Evolutionary conservation across 2,329 filamentous ascomycete genomes (phyloP), one percentile per base, ranked within the genome.

Genomic region (Aspergillus pseudoglaucus): DNA sequence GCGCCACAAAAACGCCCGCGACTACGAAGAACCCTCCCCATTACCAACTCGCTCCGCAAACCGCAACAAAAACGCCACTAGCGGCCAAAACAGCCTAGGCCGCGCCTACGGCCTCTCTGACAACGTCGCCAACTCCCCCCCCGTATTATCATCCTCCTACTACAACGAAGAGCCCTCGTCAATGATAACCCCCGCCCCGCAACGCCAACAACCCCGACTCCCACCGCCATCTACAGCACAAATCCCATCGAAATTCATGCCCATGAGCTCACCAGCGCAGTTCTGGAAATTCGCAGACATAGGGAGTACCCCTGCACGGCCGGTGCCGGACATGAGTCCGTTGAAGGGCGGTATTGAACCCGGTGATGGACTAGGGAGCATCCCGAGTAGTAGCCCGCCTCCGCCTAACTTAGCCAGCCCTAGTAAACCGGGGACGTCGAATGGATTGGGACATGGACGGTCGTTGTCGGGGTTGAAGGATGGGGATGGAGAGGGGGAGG

Each of bases 231-330:
- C 72, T 54, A 76, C 74, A 2, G 69, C 72, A 3, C 72, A 74
- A 47, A 67, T 74, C 14, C 74, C 74, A 1, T 75, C 72, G 17
- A 75, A 74, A 53, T 75, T 75, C 56, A 75, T 76, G 73, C 71
- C 72, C 4, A 71, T 75, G 63, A 75, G 73, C 50, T 75, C 71
- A 4, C 74, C 74, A 1, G 73, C 73, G 4, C 71, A 75, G 39
- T 76, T 75, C 56, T 76, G 73, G 73, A 75, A 74, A 47, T 71
- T 73, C 38, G 70, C 68, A 17, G 68, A 71, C 49, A 72, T 75
- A 46, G 70, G 69, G 10, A 73, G 69, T 52, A 74, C 71, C 1
- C 71, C 71, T n/a, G 70, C 68, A 4, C 59, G 65, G 10, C 64
- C 65, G 1, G 61, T 67, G 14, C 67, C 68, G 5, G 72, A 75